A percentile compares a stretch with the other conserved stretches of the same genome.
Evolutionary conservation across 164 flowering plant genomes (phyloP).

Genomic region (Macadamia integrifolia): DNA sequence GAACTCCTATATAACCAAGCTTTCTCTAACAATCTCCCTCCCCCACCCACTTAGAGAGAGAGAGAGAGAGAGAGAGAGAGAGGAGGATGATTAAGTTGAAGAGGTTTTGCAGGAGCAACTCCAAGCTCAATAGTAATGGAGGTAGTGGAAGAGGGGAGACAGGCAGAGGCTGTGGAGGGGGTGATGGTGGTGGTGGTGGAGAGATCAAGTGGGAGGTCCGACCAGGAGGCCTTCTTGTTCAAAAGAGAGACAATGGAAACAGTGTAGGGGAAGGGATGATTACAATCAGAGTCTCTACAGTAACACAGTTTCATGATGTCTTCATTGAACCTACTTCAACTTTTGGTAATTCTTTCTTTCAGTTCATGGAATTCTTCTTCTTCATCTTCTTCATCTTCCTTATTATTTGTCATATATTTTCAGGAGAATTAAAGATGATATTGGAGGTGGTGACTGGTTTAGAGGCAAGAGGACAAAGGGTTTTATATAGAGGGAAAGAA

Average conservation of each 20-base stretch:
- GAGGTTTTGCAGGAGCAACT: constrained; percentile 50
- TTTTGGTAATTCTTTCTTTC: constrained; percentile 47
- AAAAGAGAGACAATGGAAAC: constrained; percentile 51
- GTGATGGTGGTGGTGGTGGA: not conserved
- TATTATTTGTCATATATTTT: not conserved
- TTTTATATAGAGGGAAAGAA: constrained; percentile 76
- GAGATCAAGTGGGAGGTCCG: constrained; percentile 80
- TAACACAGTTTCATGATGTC: constrained; percentile 57
- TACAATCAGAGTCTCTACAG: constrained; percentile 56
- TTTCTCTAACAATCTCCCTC: not conserved
- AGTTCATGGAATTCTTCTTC: not conserved
- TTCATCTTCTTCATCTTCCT: not conserved
- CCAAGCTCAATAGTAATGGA: constrained; percentile 26
- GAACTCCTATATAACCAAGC: too few species aligned
- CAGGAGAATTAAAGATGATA: constrained; percentile 77
- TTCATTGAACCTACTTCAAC: constrained; percentile 75
- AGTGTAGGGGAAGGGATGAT: constrained; percentile 41
- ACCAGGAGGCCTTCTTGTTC: constrained; percentile 94
- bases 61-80: not conserved
- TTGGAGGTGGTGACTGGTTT: constrained; percentile 53
- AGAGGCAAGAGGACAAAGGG: constrained; percentile 73
- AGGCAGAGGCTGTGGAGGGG: constrained; percentile 2
- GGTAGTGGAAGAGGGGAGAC: constrained; percentile 12
- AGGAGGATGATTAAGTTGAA: constrained; percentile 47
- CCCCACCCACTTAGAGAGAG: not conserved